A percentile compares a stretch with the other conserved stretches of the same genome.
These are phyloP conservation scores for Prunus dulcis DNA, from an alignment of 306 rosid species.

Conservation along the genomic window DNA sequence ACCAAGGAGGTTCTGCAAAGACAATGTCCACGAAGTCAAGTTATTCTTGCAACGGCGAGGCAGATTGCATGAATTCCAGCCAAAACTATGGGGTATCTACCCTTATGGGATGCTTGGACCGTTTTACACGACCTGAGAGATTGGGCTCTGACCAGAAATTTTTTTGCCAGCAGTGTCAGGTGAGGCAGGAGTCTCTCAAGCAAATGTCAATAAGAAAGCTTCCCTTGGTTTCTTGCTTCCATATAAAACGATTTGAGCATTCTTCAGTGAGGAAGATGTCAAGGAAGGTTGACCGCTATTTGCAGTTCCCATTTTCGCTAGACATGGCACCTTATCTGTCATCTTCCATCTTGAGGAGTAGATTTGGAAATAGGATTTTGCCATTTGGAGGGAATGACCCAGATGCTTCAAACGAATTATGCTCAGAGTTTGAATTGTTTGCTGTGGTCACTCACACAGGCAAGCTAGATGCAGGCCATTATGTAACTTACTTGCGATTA, in stretches of 20 bases:
- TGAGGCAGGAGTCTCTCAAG: constrained; percentile 86
- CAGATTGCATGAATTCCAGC: constrained; percentile 43
- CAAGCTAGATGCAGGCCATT: constrained; percentile 89
- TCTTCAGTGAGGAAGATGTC: constrained; percentile 81
- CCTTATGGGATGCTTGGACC: constrained; percentile 82
- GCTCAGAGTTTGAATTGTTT: constrained; percentile 86
- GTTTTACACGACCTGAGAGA: constrained; percentile 86
- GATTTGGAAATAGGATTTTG: constrained; percentile 78
- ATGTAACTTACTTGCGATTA: constrained; percentile 79
- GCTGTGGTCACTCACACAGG: constrained; percentile 89
- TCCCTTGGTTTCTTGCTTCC: constrained; percentile 89
- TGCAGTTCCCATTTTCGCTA: constrained; percentile 85
- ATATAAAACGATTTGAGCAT: constrained; percentile 90
- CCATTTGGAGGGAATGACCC: constrained; percentile 72
- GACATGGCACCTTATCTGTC: constrained; percentile 91
- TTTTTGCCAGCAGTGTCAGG: constrained; percentile 89
- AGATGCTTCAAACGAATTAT: constrained; percentile 53
- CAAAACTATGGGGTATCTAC: constrained; percentile 60
- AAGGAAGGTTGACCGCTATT: constrained; percentile 77
- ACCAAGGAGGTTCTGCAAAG: constrained; percentile 60
- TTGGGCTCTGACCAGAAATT: constrained; percentile 92
- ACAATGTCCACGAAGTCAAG: constrained; percentile 42
- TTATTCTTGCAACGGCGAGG: constrained; percentile 64
- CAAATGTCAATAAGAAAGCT: constrained; percentile 93
- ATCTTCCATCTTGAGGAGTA: constrained; percentile 71